phyloP scores from a whole-genome alignment of 2,329 filamentous ascomycete species.

The Albifimbria verrucaria region DNA sequence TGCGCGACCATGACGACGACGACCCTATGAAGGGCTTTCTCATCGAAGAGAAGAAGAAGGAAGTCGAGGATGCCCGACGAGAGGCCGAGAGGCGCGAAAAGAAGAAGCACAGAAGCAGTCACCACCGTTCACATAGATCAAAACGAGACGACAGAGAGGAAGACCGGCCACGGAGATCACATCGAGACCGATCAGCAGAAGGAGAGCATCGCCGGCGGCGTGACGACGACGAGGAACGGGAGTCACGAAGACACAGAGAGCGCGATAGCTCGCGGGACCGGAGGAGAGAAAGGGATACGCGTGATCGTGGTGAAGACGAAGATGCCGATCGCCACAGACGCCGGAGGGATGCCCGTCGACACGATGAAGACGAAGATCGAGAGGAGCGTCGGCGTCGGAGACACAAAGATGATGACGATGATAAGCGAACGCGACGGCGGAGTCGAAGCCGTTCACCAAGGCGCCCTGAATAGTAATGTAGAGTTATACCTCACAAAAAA shows the following conservation, averaged over 20 bases:
- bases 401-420: slow-evolving; percentile 21
- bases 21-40: slow-evolving; percentile 96
- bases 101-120: slow-evolving; percentile 45
- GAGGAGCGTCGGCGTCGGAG: slow-evolving; percentile 22
- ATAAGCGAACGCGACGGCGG: slow-evolving; percentile 21
- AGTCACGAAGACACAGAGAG: slow-evolving; percentile 20
- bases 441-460: slow-evolving; percentile 44
- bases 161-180: slow-evolving; percentile 28
- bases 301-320: slow-evolving; percentile 19
- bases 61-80: slow-evolving; percentile 68
- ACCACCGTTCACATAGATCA: slow-evolving; percentile 44
- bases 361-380: slow-evolving; percentile 23
- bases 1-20: slow-evolving; percentile 84
- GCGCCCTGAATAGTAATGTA: slow-evolving; percentile 21
- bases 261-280: slow-evolving; percentile 21
- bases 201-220: slow-evolving; percentile 21
- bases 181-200: slow-evolving; percentile 32
- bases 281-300: slow-evolving; percentile 13
- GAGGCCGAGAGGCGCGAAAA: slow-evolving; percentile 45
- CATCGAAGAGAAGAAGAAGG: slow-evolving; percentile 86
- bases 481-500: slow-evolving; percentile 7
- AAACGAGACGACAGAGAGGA: slow-evolving; percentile 27
- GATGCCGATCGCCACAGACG: slow-evolving; percentile 19
- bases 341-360: slow-evolving; percentile 20
- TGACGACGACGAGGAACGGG: slow-evolving; percentile 23